Evolutionary conservation across 2,329 filamentous ascomycete genomes (phyloP).

Genomic region (Paracorniculantispora psalliotae): DNA sequence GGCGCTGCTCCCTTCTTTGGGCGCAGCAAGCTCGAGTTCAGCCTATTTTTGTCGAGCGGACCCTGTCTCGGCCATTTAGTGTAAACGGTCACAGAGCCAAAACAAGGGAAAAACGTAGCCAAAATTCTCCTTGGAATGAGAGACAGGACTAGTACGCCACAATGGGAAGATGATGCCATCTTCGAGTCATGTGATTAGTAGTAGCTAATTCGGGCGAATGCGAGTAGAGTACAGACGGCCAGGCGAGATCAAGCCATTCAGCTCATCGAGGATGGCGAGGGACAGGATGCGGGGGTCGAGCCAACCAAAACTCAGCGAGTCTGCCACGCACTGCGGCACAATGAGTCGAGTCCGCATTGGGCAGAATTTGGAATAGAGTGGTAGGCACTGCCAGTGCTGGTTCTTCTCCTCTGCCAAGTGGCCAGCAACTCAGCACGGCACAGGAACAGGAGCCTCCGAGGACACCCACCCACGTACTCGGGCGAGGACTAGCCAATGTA

Average conservation of each 20-base stretch:
- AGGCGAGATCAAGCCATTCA: conserved; percentile 10
- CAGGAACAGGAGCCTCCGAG: neutral
- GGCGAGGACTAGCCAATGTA: conserved; percentile 9
- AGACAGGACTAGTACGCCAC: neutral
- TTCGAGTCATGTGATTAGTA: neutral
- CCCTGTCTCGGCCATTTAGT: neutral
- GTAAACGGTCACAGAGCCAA: neutral
- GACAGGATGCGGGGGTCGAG: neutral
- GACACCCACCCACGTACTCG: conserved; percentile 2
- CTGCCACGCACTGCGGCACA: neutral
- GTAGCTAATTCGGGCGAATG: neutral
- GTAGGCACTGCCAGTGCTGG: neutral
- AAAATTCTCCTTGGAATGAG: neutral
- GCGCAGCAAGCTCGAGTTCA: neutral
- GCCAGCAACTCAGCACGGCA: neutral
- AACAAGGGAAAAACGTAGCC: no score
- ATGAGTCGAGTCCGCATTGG: neutral
- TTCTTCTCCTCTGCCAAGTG: neutral
- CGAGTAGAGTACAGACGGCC: neutral
- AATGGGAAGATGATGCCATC: neutral
- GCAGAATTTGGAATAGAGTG: conserved; percentile 6
- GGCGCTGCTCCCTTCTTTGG: neutral
- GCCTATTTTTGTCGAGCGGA: neutral
- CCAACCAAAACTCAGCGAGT: neutral
- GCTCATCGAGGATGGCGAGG: neutral